Evolutionary conservation across 2,329 filamentous ascomycete species (phyloP), one percentile per base, ranked within the genome.

Genomic region (Plenodomus lindquistii): DNA sequence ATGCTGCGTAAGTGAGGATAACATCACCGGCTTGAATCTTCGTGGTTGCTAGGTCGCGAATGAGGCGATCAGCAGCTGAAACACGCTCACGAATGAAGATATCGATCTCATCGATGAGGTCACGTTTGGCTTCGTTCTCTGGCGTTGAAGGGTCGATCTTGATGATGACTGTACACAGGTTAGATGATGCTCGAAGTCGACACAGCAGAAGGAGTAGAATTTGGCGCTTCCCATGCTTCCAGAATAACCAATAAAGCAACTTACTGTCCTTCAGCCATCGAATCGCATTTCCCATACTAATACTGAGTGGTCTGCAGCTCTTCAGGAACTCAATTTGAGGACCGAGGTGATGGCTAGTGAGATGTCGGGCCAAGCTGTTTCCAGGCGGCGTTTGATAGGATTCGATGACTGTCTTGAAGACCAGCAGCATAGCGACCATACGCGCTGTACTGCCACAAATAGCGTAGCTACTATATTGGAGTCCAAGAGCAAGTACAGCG

Each of bases 221-320:
- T 15, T 15, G 31, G 31, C 8, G 8, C 15, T 8, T 31, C 15
- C 27, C 27, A 31, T 8, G 20, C 21, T 27, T n/a, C n/a, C n/a
- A 27, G 9, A 6, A 7, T 17, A 16, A 43, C 24, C 21, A 4
- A 24, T 40, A 44, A 49, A 11, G 4, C 27, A 31, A 47, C 57
- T 57, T 57, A 67, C 62, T 52, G 40, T 96, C 84, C 78, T 99
- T 99, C 41, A 99, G 81, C 81, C 91, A 93, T 45, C 94, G 85
- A 68, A 99, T 96, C 29, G 91, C 91, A 71, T 97, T 99, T 52
- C 94, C 94, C 86, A 97, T 96, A 54, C 90, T 91, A 73, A 96
- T 94, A 59, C 90, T 95, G 75, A 99, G 89, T 27, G 94, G 92
- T n/a, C 94, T 86, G 67, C 92, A 97, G 59, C 91, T 91, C 51